Evolutionary conservation across 257 asterid genomes (phyloP).

Genomic region (Nicotiana sylvestris): DNA sequence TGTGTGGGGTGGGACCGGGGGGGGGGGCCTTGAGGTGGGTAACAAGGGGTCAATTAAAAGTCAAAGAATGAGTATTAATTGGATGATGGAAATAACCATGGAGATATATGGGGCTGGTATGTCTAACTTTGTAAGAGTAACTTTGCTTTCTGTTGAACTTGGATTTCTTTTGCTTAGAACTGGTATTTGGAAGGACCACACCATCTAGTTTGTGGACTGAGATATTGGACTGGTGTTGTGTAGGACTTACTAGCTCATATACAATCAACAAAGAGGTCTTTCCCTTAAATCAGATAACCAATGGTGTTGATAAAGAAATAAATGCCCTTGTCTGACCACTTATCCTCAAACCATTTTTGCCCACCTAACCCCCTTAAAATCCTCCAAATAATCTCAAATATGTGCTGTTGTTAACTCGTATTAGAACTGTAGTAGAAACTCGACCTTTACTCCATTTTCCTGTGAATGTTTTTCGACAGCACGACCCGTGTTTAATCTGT

Average conservation of each 20-base stretch:
- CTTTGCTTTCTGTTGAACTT: constrained; percentile 5
- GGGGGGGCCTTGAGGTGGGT: not conserved
- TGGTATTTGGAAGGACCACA: not conserved
- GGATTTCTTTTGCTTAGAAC: not conserved
- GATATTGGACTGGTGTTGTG: not conserved
- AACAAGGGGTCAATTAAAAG: not conserved
- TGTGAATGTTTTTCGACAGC: not conserved
- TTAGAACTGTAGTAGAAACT: not conserved
- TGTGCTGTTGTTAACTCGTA: not conserved
- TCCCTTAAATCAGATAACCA: not conserved
- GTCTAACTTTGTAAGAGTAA: not conserved
- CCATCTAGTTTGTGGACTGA: not conserved
- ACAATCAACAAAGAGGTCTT: not conserved
- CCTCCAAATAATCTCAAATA: not conserved
- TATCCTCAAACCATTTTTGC: not conserved
- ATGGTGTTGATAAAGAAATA: not conserved
- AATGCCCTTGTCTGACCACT: not conserved
- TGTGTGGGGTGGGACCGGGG: no score
- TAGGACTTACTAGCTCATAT: constrained; percentile 3
- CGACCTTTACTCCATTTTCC: not conserved
- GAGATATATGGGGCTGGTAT: not conserved
- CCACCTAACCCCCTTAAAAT: not conserved
- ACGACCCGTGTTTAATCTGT: not conserved
- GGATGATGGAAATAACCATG: not conserved
- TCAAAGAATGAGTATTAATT: not conserved